A percentile compares a stretch with the other conserved stretches of the same genome.
Conservation (phyloP, 306 rosid genomes). For the Hylodesmum podocarpum region DNA sequence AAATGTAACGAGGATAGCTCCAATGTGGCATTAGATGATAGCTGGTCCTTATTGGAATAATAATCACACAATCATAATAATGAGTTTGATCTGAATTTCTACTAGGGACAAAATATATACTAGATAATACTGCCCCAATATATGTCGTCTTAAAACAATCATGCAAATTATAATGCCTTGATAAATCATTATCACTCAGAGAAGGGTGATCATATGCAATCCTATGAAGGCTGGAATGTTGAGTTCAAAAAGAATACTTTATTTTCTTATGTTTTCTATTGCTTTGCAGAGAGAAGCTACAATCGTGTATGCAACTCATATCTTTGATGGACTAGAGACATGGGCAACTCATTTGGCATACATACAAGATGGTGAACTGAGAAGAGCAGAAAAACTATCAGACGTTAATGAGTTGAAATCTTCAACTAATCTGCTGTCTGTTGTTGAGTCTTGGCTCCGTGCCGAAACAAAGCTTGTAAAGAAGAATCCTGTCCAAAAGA, state of each 20-base stretch:
- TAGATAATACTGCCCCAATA: neutral
- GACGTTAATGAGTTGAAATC: conserved; percentile 70
- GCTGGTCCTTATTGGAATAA: conserved; percentile 15
- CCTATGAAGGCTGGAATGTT: conserved; percentile 20
- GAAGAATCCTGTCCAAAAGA: conserved; percentile 55
- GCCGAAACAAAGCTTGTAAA: conserved; percentile 71
- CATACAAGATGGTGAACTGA: conserved; percentile 87
- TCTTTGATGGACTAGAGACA: conserved; percentile 95
- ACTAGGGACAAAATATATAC: neutral
- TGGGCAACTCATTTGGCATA: conserved; percentile 98
- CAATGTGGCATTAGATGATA: conserved; percentile 17
- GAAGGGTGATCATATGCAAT: conserved; percentile 15
- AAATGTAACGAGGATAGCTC: neutral
- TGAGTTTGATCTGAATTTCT: conserved; percentile 13
- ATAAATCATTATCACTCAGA: conserved; percentile 2
- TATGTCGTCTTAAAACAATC: neutral
- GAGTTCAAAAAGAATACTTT: conserved; percentile 5
- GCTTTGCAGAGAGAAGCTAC: conserved; percentile 74
- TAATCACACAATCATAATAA: neutral
- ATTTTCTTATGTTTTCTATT: conserved; percentile 19
- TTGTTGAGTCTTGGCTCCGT: conserved; percentile 94
- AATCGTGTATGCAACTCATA: conserved; percentile 94
- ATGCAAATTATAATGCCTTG: neutral
- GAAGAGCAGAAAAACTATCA: conserved; percentile 71
- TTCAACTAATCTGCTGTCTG: conserved; percentile 74